phyloP scores from a whole-genome alignment of 2,329 filamentous ascomycete genomes.

The Annulohypoxylon truncatum region DNA sequence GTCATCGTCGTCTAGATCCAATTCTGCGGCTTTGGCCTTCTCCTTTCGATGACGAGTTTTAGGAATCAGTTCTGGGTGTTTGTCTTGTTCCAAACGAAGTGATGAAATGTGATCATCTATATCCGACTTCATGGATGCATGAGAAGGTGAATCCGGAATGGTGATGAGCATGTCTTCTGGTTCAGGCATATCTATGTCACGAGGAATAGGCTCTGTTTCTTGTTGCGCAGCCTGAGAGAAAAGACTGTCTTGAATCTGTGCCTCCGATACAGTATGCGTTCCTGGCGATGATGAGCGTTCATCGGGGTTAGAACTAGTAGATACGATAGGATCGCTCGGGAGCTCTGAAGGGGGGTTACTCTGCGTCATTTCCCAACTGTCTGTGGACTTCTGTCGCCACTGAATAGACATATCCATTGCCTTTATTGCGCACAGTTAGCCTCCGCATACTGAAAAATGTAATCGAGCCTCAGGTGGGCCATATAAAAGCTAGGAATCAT shows the following conservation, averaged over 20 bases:
- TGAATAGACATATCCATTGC: conserved; percentile 29
- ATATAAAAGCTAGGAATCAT: neutral
- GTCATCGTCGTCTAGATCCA: conserved; percentile 17
- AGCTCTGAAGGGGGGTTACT: conserved; percentile 38
- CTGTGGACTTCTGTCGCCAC: conserved; percentile 25
- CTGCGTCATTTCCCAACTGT: conserved; percentile 28
- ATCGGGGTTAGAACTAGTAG: conserved; percentile 33
- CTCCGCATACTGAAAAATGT: neutral
- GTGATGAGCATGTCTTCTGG: conserved; percentile 25
- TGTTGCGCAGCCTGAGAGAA: conserved; percentile 31
- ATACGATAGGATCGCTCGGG: conserved; percentile 27
- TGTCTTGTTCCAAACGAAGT: neutral
- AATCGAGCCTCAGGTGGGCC: neutral
- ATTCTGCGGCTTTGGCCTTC: neutral
- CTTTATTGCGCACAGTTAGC: conserved; percentile 18
- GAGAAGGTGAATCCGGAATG: conserved; percentile 11
- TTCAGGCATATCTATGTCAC: neutral
- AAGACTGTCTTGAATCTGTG: conserved; percentile 9
- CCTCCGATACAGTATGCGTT: neutral
- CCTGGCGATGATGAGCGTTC: conserved; percentile 31
- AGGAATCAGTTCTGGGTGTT: neutral
- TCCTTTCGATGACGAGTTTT: neutral
- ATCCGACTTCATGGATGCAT: conserved; percentile 10
- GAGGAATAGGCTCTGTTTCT: conserved; percentile 33
- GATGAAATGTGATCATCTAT: conserved; percentile 15